Conservation (phyloP, 208 protist species). For the Histomonas meleagridis region DNA sequence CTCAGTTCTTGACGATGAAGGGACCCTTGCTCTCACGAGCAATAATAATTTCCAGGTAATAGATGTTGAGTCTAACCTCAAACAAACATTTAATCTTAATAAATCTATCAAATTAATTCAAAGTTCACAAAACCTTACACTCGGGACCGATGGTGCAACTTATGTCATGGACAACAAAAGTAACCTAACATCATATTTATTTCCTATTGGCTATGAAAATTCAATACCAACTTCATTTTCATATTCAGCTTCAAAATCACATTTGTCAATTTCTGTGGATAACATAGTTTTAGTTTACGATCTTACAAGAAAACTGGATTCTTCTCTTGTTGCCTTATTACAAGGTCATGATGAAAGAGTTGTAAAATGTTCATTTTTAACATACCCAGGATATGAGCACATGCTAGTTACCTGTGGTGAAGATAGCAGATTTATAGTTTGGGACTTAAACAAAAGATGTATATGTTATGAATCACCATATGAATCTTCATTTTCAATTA, state of each 20-base stretch:
- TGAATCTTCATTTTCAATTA: background rate
- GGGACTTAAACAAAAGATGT: slow-evolving; percentile 4
- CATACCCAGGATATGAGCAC: background rate
- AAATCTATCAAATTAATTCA: background rate
- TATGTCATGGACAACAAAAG: background rate
- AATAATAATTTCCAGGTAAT: background rate
- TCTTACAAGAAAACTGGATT: background rate
- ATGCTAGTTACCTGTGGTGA: background rate
- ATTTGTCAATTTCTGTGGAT: background rate
- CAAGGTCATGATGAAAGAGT: background rate
- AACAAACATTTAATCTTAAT: background rate
- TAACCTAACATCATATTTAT: background rate
- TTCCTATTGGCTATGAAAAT: background rate
- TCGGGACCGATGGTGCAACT: background rate
- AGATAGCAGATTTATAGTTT: background rate
- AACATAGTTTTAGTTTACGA: slow-evolving; percentile 11
- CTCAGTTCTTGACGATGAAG: background rate
- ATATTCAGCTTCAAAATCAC: background rate
- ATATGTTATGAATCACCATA: background rate
- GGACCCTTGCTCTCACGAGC: background rate
- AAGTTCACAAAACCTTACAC: background rate
- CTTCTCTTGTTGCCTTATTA: background rate
- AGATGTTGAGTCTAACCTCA: background rate
- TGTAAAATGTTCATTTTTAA: background rate
- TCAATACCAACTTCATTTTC: background rate